Evolutionary conservation across 176 grass and related monocot species (phyloP).

Genomic region (Ampelocalamus luodianensis): DNA sequence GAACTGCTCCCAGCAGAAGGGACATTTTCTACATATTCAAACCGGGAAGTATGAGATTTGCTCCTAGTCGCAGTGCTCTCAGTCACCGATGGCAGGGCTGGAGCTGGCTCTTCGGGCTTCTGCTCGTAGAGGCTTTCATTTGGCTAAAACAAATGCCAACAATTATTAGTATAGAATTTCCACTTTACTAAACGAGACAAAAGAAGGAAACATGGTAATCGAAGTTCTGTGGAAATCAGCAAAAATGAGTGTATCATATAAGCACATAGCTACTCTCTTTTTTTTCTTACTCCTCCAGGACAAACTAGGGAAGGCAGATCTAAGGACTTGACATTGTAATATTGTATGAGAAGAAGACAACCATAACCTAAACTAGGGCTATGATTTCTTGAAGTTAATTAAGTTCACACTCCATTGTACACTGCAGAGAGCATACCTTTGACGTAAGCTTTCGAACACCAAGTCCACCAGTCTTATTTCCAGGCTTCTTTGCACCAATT

Average conservation of each 20-base stretch:
- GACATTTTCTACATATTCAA: slow-evolving; percentile 81
- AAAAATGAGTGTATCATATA: slow-evolving; percentile 10
- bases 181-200: slow-evolving; percentile 18
- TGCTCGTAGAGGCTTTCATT: slow-evolving; percentile 96
- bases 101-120: slow-evolving; percentile 87
- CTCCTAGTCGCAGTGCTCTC: slow-evolving; percentile 46
- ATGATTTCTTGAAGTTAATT: slow-evolving; percentile 5
- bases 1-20: slow-evolving; percentile 49
- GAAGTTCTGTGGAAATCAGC: slow-evolving; percentile 26
- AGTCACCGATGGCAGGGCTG: slow-evolving; percentile 48
- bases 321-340: neutral
- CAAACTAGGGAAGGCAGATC: neutral
- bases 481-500: slow-evolving; percentile 78
- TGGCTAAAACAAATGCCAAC: slow-evolving; percentile 52
- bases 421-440: slow-evolving; percentile 62
- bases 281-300: neutral
- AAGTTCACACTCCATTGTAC: neutral
- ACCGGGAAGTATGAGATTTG: slow-evolving; percentile 72
- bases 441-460: slow-evolving; percentile 87
- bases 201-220: neutral
- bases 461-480: slow-evolving; percentile 83
- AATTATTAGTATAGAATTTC: neutral
- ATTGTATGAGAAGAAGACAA: neutral
- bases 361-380: neutral
- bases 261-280: neutral